Base-by-base conservation (phyloP, 225 moss, liverwort and hornwort species). In the Pleurozium schreberi region DNA sequence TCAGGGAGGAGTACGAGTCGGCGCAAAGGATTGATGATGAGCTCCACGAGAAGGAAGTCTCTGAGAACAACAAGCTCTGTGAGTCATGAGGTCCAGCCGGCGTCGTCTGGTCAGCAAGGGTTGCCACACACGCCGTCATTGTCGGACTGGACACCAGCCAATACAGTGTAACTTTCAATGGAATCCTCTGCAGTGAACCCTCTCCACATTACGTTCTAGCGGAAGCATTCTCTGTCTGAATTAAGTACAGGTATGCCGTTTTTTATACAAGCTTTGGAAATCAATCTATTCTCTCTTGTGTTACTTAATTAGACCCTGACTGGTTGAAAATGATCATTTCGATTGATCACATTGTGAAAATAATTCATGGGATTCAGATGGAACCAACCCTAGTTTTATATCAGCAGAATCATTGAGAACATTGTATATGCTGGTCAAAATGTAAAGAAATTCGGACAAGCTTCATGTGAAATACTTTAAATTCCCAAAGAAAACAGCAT, bases 131-230 rank as follows among this genome's bases (percentile, higher is more conserved):
- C 80, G 5, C 92, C 93, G 1, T 94, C 94, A 15, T 90, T 94
- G 47, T 93, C 94, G 31, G 91, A 94, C 67, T 94, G 94, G 94
- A 94, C 93, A 61, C 94, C 94, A 4, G 30, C 88, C 42, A 66
- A 34, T 71, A 34, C 67, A 57, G 88, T 50, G 13, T 93, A 87
- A 78, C 75, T 50, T 40, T 18, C 33, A 42, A 22, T 25, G 81
- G 81, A 62, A 25, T 66, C 50, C 80, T 85, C 68, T 31, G n/a
- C n/a, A n/a, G n/a, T n/a, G 45, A 49, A 57, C 42, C 62, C 45
- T 36, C 47, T 36, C 36, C 76, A 75, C 75, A 66, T 45, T 25
- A 58, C 62, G n/a, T n/a, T n/a, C n/a, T 15, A 75, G 80, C 33
- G 11, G 63, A 66, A 36, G 52, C 30, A 49, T 80, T 59, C 86